Evolutionary conservation across 169 alveolate species (phyloP), one percentile per base, ranked within the genome.

Genomic region (Perkinsus marinus): DNA sequence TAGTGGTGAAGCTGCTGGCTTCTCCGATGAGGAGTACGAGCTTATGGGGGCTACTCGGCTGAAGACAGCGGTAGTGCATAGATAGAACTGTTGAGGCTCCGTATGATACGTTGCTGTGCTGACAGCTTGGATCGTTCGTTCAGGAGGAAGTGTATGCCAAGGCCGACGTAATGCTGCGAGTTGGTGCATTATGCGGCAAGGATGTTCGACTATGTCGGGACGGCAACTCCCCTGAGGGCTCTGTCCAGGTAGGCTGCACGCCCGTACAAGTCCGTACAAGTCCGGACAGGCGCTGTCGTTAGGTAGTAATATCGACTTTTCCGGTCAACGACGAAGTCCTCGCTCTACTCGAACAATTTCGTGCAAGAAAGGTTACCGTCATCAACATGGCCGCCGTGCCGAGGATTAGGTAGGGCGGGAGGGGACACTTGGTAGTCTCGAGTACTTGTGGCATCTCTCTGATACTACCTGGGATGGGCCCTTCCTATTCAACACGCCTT

Each of bases 391-490:
- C 91, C 17, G 89, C 93, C 36, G 92, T 96, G 34, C 79, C 79
- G 34, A 91, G 92, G 43, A 39, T 79, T 34, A 90, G 95, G 89
- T 94, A 95, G 69, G 90, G 94, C 69, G 89, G 93, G 68, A 17
- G 68, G 9, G 68, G 9, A 43, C 68, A 9, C 17, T n/a, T n/a
- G n/a, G n/a, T n/a, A n/a, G n/a, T n/a, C n/a, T n/a, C n/a, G n/a
- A n/a, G n/a, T n/a, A n/a, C 91, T 94, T 22, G 93, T 96, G n/a
- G 95, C 97, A 37, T 90, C 96, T 91, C 92, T 96, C 47, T 97
- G 97, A 47, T 94, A 95, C 94, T 98, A 95, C 46, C 95, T 94
- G 43, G 97, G 95, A 10, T 41, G 46, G 46, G 46, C 46, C 3
- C 46, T 41, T 3, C 46, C 10, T 10, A 41, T 3, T 41, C 3